These are phyloP conservation scores for Gymnopilus junonius DNA, from an alignment of 768 basidiomycete species.

Conservation along the genomic window DNA sequence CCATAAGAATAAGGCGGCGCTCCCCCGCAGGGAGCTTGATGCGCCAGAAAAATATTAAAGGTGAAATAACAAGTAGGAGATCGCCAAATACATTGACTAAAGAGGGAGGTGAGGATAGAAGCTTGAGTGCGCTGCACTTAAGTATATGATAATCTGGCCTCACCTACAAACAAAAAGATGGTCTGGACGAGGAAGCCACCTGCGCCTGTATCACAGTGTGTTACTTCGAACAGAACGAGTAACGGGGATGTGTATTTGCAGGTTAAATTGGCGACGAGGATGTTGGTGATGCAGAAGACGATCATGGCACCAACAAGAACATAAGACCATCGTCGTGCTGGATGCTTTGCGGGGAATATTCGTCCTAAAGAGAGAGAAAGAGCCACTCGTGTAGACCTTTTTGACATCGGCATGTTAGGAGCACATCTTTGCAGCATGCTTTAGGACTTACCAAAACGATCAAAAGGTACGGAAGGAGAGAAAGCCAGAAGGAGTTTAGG, in stretches of 20 bases:
- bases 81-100: neutral
- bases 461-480: neutral
- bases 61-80: neutral
- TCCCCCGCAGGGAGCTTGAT: neutral
- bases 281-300: neutral
- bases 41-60: slow-evolving; percentile 1
- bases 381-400: neutral
- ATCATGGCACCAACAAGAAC: neutral
- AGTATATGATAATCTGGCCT: neutral
- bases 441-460: neutral
- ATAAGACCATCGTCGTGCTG: slow-evolving; percentile 3
- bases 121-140: neutral
- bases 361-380: neutral
- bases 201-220: neutral
- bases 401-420: neutral
- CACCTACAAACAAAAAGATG: slow-evolving; percentile 1
- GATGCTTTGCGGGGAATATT: neutral
- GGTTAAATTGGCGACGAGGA: neutral
- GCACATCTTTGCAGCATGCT: neutral
- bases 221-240: neutral
- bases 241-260: neutral
- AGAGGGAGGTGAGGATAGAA: neutral
- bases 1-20: neutral
- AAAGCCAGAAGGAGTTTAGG: slow-evolving; percentile 6
- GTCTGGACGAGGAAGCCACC: neutral